Evolutionary conservation across 1,139 yeast genomes (phyloP).

Genomic region (Chernovozyma aurita): DNA sequence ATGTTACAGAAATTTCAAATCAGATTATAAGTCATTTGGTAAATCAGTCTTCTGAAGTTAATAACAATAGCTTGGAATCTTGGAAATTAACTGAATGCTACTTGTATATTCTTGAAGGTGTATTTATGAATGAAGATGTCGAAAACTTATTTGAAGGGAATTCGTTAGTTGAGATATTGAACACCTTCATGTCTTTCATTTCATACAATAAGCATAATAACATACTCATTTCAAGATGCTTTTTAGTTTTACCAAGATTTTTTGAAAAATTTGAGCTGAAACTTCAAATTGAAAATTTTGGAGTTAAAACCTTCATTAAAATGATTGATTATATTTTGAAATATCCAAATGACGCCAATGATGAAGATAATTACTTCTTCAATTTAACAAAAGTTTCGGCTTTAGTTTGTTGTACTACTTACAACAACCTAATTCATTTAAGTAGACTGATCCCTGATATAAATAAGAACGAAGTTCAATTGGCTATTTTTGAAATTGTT

Average conservation of each 20-base stretch:
- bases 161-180: constrained; percentile 19
- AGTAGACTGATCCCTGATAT: constrained; percentile 13
- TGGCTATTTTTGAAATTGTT: constrained; percentile 24
- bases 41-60: constrained; percentile 5
- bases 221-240: constrained; percentile 41
- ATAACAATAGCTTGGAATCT: constrained; percentile 7
- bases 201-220: constrained; percentile 15
- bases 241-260: constrained; percentile 51
- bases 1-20: constrained; percentile 26
- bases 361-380: constrained; percentile 16
- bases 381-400: constrained; percentile 39
- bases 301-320: constrained; percentile 33
- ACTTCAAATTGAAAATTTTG: constrained; percentile 32
- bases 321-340: constrained; percentile 26
- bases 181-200: constrained; percentile 17
- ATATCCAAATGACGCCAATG: constrained; percentile 9
- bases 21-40: constrained; percentile 9
- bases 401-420: constrained; percentile 52
- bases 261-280: constrained; percentile 45
- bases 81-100: constrained; percentile 35
- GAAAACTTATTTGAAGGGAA: constrained; percentile 16
- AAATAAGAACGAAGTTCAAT: constrained; percentile 19
- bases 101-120: constrained; percentile 35
- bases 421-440: constrained; percentile 44
- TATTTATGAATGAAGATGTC: constrained; percentile 44